Conservation (phyloP, 257 asterid genomes). For the Handroanthus guayacan region DNA sequence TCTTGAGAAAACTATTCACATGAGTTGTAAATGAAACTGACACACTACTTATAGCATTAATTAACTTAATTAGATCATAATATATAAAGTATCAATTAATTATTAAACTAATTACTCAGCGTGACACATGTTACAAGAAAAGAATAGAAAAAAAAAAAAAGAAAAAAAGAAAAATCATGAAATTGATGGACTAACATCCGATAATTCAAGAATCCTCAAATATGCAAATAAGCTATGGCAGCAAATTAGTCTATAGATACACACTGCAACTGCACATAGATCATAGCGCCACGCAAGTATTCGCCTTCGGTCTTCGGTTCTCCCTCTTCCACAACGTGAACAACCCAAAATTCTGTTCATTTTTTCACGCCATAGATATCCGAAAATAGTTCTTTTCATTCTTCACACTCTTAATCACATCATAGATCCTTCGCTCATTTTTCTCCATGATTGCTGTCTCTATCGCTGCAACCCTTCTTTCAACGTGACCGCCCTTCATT, state of each 20-base stretch:
- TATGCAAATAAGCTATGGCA: neutral
- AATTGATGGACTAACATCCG: neutral
- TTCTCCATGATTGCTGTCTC: constrained; percentile 33
- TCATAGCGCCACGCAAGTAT: constrained; percentile 23
- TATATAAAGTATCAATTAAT: too few species aligned
- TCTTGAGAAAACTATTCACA: too few species aligned
- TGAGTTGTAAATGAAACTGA: too few species aligned
- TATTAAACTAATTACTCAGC: too few species aligned
- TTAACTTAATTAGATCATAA: too few species aligned
- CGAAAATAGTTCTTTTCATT: constrained; percentile 27
- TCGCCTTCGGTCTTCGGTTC: constrained; percentile 22
- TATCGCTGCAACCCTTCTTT: constrained; percentile 16
- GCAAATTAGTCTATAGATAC: constrained; percentile 6
- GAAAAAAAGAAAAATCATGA: neutral
- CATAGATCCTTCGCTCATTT: constrained; percentile 34
- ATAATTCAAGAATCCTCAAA: neutral
- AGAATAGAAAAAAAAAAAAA: neutral
- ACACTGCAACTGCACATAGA: constrained; percentile 16
- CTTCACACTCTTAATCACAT: constrained; percentile 38
- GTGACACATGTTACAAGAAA: too few species aligned
- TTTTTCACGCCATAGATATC: constrained; percentile 31
- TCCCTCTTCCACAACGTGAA: constrained; percentile 24
- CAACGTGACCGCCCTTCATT: constrained; percentile 30
- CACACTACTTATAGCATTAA: too few species aligned
- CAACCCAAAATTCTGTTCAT: constrained; percentile 32